phyloP scores from a whole-genome alignment of 805 yeast genomes.

The Lipomyces chichibuensis region DNA sequence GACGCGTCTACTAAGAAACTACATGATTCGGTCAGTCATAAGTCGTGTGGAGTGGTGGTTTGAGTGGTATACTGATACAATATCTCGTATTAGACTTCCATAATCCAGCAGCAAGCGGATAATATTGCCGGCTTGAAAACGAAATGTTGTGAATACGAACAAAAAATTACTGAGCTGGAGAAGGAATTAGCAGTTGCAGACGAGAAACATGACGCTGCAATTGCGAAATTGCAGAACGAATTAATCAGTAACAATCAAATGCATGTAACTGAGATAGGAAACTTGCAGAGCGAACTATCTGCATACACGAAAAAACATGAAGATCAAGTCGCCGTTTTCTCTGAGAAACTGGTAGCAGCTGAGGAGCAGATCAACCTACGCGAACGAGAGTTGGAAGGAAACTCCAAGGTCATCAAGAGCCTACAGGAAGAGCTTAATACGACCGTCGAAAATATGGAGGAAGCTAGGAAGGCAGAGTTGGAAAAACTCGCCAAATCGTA shows the following conservation, averaged over 20 bases:
- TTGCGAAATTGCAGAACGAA: not conserved
- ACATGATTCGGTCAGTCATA: conserved; percentile 6
- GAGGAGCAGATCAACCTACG: not conserved
- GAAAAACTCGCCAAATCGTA: not conserved
- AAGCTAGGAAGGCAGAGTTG: not conserved
- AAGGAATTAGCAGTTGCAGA: not conserved
- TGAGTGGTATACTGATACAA: not conserved
- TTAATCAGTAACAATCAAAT: not conserved
- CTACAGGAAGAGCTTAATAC: conserved; percentile 56
- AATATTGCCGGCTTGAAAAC: not conserved
- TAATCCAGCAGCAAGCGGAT: not conserved
- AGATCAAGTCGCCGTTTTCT: not conserved
- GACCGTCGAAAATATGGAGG: not conserved
- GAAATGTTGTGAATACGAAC: not conserved
- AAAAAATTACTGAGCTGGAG: not conserved
- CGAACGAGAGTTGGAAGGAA: conserved; percentile 57
- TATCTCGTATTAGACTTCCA: not conserved
- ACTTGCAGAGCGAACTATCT: not conserved
- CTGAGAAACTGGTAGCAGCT: not conserved
- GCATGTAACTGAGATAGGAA: not conserved
- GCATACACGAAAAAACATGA: not conserved
- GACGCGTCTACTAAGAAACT: not conserved
- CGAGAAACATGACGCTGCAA: not conserved
- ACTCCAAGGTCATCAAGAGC: conserved; percentile 94
- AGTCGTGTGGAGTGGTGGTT: not conserved